Base-by-base conservation (phyloP, 2,329 filamentous ascomycete species). In the Botryosphaeria dothidea region DNA sequence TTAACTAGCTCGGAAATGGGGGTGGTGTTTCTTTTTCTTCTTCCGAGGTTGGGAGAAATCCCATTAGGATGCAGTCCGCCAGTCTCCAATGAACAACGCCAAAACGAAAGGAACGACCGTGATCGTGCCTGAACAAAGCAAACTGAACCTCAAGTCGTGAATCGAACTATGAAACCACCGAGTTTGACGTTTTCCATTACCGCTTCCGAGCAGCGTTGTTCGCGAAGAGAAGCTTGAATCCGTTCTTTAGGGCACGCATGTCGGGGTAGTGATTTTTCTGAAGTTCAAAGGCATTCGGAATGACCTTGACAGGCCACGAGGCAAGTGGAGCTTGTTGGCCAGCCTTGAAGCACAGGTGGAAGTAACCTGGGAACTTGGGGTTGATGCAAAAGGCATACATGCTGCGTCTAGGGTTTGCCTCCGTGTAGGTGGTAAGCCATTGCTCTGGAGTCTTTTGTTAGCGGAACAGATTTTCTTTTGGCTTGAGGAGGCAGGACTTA, bases 321-420 rank as follows among this genome's bases (percentile, higher is more conserved):
- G 91, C 88, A 62, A 94, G 87, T 49, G 83, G 85, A 2, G 92
- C 90, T 56, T 85, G 83, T 71, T 89, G 86, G 67, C 92, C 94
- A 25, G 93, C 92, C 82, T 98, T 98, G 87, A 97, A 99, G 82
- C 93, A 96, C 45, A 99, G 86, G 81, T 88, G 90, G 80, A 99
- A 99, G 82, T 97, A 97, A 36, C 95, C 95, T 0, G 95, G 92
- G 75, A 94, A 90, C 78, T 93, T 93, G 36, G 90, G 85, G 75
- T 98, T 93, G 75, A 97, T 89, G 84, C 94, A 98, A 84, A 99
- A 98, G 51, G 92, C 91, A 78, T 99, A 99, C 70, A 92, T 91
- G 67, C 92, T 96, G 68, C 93, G 92, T 75, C 90, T 93, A 11
- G 95, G 94, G 78, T 99, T 98, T 77, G 95, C 95, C 76, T 95